These are phyloP conservation scores for Mediolabrus comicus DNA, from an alignment of 108 stramenopile genomes.

Conservation along the genomic window DNA sequence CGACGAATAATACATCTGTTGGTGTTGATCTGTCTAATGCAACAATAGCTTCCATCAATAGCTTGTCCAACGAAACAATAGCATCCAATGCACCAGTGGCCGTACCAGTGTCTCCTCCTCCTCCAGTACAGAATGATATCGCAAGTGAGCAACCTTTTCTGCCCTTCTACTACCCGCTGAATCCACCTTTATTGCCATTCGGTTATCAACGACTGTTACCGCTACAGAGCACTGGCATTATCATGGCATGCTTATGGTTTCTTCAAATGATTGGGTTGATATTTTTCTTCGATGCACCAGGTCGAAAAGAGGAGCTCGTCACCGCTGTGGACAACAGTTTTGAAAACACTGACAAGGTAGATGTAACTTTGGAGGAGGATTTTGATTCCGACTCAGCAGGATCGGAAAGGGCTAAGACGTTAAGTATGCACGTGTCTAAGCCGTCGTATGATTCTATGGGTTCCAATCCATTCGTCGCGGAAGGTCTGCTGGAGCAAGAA, in stretches of 20 bases:
- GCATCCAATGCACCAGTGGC: not conserved
- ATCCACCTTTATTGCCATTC: constrained; percentile 15
- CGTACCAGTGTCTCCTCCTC: not conserved
- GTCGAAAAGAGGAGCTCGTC: not conserved
- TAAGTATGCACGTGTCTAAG: not conserved
- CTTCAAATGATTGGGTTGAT: constrained; percentile 31
- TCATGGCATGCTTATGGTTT: constrained; percentile 36
- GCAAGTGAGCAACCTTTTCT: constrained; percentile 13
- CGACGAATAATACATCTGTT: not conserved
- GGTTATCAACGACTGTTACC: constrained; percentile 25
- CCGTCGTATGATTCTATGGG: not conserved
- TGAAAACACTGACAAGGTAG: not conserved
- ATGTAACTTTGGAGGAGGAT: constrained; percentile 26
- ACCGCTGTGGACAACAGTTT: not conserved
- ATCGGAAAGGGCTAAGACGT: not conserved
- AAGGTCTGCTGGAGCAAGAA: not conserved
- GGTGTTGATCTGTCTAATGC: not conserved
- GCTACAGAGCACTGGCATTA: constrained; percentile 23
- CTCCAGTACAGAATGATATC: not conserved
- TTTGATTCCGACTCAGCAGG: constrained; percentile 34
- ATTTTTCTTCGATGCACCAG: constrained; percentile 32
- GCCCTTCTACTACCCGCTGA: constrained; percentile 8
- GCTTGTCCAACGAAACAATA: not conserved
- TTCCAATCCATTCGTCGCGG: constrained; percentile 10
- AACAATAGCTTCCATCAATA: not conserved